A percentile compares a stretch with the other conserved stretches of the same genome.
phyloP scores from a whole-genome alignment of 1,284 basidiomycete genomes.

The Dichomitus squalens region DNA sequence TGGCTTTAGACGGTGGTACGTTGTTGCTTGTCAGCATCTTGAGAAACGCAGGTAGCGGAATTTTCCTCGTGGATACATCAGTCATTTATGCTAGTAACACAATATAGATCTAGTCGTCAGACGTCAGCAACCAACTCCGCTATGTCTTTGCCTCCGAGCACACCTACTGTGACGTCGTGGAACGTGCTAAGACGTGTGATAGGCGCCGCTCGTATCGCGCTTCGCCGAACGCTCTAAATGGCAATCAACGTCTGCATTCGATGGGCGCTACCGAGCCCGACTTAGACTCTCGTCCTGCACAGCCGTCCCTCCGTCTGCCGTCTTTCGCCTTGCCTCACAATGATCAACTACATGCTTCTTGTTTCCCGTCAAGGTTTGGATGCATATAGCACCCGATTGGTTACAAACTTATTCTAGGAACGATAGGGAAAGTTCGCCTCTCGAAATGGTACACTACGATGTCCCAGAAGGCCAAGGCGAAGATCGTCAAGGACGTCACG shows the following conservation, averaged over 20 bases:
- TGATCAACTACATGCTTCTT: slow-evolving; percentile 62
- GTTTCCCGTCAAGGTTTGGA: slow-evolving; percentile 86
- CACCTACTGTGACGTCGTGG: not conserved
- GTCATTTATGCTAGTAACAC: not conserved
- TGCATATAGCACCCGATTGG: no score
- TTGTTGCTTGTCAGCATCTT: slow-evolving; percentile 68
- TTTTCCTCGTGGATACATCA: slow-evolving; percentile 37
- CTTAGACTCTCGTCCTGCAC: not conserved
- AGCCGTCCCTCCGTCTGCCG: not conserved
- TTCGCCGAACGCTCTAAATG: slow-evolving; percentile 19
- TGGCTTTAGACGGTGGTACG: slow-evolving; percentile 73
- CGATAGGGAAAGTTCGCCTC: slow-evolving; percentile 91
- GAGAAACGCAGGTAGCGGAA: slow-evolving; percentile 74
- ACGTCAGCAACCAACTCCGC: not conserved
- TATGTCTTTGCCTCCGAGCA: not conserved
- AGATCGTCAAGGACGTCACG: slow-evolving; percentile 99
- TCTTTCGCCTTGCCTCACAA: slow-evolving; percentile 14
- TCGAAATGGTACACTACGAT: slow-evolving; percentile 99
- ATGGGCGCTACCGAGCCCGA: not conserved
- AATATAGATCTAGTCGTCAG: not conserved
- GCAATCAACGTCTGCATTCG: slow-evolving; percentile 18
- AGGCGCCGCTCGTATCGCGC: slow-evolving; percentile 1
- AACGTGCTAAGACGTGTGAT: not conserved
- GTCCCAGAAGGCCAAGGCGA: slow-evolving; percentile 91
- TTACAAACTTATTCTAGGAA: not conserved